phyloP scores from a whole-genome alignment of 1,139 yeast genomes.

The Chernovozyma sophiae-reginae region DNA sequence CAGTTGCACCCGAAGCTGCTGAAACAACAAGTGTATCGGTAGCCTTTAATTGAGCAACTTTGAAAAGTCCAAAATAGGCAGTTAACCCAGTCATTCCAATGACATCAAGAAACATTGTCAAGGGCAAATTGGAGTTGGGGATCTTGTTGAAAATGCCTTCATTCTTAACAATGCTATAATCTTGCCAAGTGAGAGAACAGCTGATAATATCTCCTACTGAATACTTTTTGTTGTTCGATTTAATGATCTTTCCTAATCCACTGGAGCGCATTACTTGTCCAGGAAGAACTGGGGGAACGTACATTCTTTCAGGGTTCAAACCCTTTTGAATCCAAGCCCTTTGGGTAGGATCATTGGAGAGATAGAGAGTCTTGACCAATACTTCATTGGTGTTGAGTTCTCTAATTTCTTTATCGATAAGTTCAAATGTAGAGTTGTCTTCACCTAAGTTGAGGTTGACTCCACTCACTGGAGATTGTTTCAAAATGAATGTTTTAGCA shows the following conservation, averaged over 20 bases:
- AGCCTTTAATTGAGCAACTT: slow-evolving; percentile 22
- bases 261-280: slow-evolving; percentile 49
- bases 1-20: slow-evolving; percentile 33
- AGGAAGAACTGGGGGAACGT: slow-evolving; percentile 42
- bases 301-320: slow-evolving; percentile 37
- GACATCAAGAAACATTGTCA: slow-evolving; percentile 41
- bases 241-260: slow-evolving; percentile 48
- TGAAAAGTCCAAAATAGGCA: slow-evolving; percentile 25
- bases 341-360: slow-evolving; percentile 70
- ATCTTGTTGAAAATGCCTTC: slow-evolving; percentile 19
- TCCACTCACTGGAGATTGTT: slow-evolving; percentile 14
- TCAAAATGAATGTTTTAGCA: slow-evolving; percentile 10
- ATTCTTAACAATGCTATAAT: slow-evolving; percentile 26
- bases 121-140: slow-evolving; percentile 18
- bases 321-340: slow-evolving; percentile 54
- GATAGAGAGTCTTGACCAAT: slow-evolving; percentile 41
- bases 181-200: slow-evolving; percentile 37
- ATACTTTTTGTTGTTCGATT: slow-evolving; percentile 36
- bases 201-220: slow-evolving; percentile 41
- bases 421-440: slow-evolving; percentile 20
- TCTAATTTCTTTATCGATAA: slow-evolving; percentile 10
- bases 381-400: slow-evolving; percentile 40
- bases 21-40: slow-evolving; percentile 26
- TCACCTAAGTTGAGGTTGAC: slow-evolving; percentile 15
- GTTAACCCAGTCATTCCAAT: slow-evolving; percentile 33